Conservation (phyloP, 2,329 filamentous ascomycete genomes). For the Penicillium sclerotigenum region DNA sequence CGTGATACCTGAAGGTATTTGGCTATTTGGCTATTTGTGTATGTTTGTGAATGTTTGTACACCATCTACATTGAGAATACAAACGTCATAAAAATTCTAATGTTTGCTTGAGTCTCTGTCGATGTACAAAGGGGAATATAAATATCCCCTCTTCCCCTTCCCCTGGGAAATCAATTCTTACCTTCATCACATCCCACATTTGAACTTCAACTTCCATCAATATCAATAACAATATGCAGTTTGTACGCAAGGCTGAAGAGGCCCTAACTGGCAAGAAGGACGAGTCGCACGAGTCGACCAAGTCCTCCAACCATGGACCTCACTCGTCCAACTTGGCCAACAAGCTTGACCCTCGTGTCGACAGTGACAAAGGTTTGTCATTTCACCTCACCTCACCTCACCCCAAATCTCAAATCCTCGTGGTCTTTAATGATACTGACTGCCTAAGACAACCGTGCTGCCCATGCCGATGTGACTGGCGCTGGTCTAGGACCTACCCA, state of each 20-base stretch:
- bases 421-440: not conserved
- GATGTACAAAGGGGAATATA: not conserved
- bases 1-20: not conserved
- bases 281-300: constrained; percentile 8
- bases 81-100: not conserved
- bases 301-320: constrained; percentile 15
- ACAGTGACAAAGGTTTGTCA: constrained; percentile 16
- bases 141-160: not conserved
- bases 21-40: too few species aligned
- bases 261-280: constrained; percentile 33
- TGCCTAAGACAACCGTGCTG: constrained; percentile 5
- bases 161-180: not conserved
- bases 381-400: not conserved
- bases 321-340: constrained; percentile 17
- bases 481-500: not conserved
- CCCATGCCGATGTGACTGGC: not conserved
- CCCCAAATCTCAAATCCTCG: not conserved
- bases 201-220: not conserved
- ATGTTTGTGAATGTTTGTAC: not conserved
- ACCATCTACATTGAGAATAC: not conserved
- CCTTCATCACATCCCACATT: not conserved
- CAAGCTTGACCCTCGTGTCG: constrained; percentile 21
- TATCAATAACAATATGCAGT: not conserved
- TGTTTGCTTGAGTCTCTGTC: not conserved
- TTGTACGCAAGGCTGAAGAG: constrained; percentile 48